Evolutionary conservation across 75 land plant species (phyloP), one percentile per base, ranked within the genome.

Genomic region (Selaginella tamariscina): DNA sequence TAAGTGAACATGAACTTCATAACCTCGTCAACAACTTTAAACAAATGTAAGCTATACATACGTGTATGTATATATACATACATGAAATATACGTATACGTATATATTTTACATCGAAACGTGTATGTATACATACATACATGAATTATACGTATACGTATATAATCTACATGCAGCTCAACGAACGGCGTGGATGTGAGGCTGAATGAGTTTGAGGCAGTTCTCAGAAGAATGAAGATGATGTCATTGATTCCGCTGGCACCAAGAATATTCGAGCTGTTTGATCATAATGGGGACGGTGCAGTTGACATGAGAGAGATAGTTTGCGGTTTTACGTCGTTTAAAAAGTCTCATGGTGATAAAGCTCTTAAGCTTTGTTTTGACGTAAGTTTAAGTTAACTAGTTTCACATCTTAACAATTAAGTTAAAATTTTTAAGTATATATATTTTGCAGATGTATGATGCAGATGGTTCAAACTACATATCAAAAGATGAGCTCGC

Each of bases 231-330:
- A 85, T 85, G 79, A 79, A 78, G 32, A 78, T 85, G 83, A 68
- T 68, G 20, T 78, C 82, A 29, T 70, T 85, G 44, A 44, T 85
- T 29, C 83, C 85, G 62, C 72, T 85, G 30, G 85, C 88, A 29
- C 74, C 83, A 2, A 81, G 88, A 5, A 79, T 85, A 9, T 85
- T 85, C 67, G 85, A 82, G 59, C 73, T 85, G 1, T 85, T 85
- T 57, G 88, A 85, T 65, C 72, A 83, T 56, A 83, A 85, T 32
- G 72, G 84, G 9, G 85, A 81, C 64, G 88, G 88, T 11, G 80
- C 82, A 26, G 79, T 85, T 20, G 88, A 82, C 55, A 78, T 85
- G 85, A 76, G 88, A 28, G 88, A 85, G 66, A 76, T 85, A 26
- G 49, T 85, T 0, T 81, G 85, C 65, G 88, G 88, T 0, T 75